phyloP scores from a whole-genome alignment of 805 yeast species.

The Candida pseudofarinosa region DNA sequence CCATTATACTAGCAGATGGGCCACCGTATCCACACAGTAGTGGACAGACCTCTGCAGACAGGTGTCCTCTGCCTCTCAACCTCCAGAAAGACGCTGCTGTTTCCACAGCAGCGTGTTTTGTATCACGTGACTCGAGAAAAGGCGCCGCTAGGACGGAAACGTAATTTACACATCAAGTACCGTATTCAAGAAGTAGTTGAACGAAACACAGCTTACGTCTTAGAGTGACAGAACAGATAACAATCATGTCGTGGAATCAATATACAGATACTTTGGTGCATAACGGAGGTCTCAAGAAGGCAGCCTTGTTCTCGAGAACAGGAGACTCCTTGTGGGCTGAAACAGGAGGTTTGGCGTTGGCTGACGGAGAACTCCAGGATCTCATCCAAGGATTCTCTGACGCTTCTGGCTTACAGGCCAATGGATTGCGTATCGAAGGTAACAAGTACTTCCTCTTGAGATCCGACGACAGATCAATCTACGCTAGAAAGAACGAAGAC shows the following conservation, averaged over 20 bases:
- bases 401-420: conserved; percentile 73
- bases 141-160: background rate
- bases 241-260: conserved; percentile 52
- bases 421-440: conserved; percentile 81
- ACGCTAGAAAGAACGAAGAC: conserved; percentile 84
- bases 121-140: background rate
- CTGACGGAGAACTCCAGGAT: conserved; percentile 65
- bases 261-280: conserved; percentile 90
- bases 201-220: too few relatives aligned
- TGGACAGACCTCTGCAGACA: too few relatives aligned
- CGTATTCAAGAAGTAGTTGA: too few relatives aligned
- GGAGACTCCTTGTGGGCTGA: conserved; percentile 96
- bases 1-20: too few relatives aligned
- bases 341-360: conserved; percentile 61
- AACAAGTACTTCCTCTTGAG: conserved; percentile 83
- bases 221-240: background rate
- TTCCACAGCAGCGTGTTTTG: background rate
- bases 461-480: conserved; percentile 90
- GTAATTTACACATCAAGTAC: too few relatives aligned
- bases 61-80: too few relatives aligned
- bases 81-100: too few relatives aligned
- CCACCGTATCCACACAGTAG: too few relatives aligned
- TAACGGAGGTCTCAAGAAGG: conserved; percentile 86
- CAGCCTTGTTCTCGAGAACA: conserved; percentile 89
- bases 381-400: conserved; percentile 78